A percentile compares a stretch with the other conserved stretches of the same genome.
These are phyloP conservation scores for Barbarea vulgaris DNA, from an alignment of 345 rosid species.

Conservation along the genomic window DNA sequence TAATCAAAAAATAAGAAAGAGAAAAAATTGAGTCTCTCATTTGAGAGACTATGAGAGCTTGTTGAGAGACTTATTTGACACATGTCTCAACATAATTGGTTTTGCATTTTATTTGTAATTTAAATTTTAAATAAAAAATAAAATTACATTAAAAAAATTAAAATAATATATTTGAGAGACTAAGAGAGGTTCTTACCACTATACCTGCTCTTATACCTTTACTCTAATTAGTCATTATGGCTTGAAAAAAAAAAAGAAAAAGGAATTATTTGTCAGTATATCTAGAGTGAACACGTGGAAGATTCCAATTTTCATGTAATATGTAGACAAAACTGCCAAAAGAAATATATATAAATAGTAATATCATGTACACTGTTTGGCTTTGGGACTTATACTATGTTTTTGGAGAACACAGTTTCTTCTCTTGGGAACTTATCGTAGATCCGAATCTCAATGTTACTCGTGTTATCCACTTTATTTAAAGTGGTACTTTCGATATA, in stretches of 20 bases:
- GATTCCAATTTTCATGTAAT: slow-evolving; percentile 25
- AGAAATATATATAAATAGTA: slow-evolving; percentile 12
- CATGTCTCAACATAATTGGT: no score
- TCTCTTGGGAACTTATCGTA: slow-evolving; percentile 33
- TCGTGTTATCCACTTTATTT: slow-evolving; percentile 17
- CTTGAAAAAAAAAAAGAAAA: neutral
- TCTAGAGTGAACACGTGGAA: slow-evolving; percentile 29
- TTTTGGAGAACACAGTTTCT: slow-evolving; percentile 22
- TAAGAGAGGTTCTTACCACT: no score
- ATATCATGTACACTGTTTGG: slow-evolving; percentile 22
- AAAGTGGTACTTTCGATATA: neutral
- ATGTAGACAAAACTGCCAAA: slow-evolving; percentile 21
- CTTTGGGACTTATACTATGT: slow-evolving; percentile 26
- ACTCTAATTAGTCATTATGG: no score
- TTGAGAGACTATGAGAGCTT: no score
- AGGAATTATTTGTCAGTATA: slow-evolving; percentile 5
- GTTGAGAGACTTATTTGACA: no score
- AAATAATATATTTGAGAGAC: no score
- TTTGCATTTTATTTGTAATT: no score
- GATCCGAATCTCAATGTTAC: slow-evolving; percentile 36
- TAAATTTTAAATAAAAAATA: no score
- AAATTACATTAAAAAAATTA: no score
- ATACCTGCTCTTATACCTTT: no score
- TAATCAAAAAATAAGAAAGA: no score
- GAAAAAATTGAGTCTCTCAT: no score